Evolutionary conservation across 495 filamentous ascomycete genomes (phyloP), one percentile per base, ranked within the genome.

Genomic region (Aspergillus avenaceus): DNA sequence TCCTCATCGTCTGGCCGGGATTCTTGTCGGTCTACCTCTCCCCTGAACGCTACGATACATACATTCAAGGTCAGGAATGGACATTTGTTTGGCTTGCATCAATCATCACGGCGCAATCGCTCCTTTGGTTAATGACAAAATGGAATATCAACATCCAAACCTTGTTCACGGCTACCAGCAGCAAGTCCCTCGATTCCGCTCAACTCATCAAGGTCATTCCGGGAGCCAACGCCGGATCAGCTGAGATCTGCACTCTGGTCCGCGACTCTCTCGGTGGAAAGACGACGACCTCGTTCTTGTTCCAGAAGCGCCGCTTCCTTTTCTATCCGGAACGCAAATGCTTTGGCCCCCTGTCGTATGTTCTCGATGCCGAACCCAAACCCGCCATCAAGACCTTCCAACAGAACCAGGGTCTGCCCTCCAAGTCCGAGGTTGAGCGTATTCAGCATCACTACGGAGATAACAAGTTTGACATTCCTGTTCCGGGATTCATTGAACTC

Each of bases 391-490:
- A 75, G 49, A 70, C 70, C 13, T 96, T 96, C 74, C 92, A 97
- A 65, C 71, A 81, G 40, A 87, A 80, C 41, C 78, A 76, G 56
- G 93, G 93, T 24, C 76, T 97, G 53, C 72, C 76, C 7, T 81
- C 77, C 42, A 77, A 80, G 50, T 73, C 82, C 26, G 88, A 97
- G 65, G 76, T 96, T 34, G 77, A 86, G 38, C 78, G 82, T 34
- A 71, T 97, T 24, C 83, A 88, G 55, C 82, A 96, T 58, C 90
- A 99, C 71, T 99, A 96, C 78, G 93, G 93, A 47, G 82, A 86
- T 49, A 99, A 99, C 67, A 92, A 86, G 16, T 99, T 97, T 64
- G 93, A 99, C 59, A 97, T 99, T 45, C 93, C 93, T 19, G 92
- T 99, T 18, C 93, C 93, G 8, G 88, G 84, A 12, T 99, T 99